Percentiles rank a stretch among this genome's conserved stretches.
Conservation (phyloP, 208 protist genomes). For the Leptomonas pyrrhocoris region DNA sequence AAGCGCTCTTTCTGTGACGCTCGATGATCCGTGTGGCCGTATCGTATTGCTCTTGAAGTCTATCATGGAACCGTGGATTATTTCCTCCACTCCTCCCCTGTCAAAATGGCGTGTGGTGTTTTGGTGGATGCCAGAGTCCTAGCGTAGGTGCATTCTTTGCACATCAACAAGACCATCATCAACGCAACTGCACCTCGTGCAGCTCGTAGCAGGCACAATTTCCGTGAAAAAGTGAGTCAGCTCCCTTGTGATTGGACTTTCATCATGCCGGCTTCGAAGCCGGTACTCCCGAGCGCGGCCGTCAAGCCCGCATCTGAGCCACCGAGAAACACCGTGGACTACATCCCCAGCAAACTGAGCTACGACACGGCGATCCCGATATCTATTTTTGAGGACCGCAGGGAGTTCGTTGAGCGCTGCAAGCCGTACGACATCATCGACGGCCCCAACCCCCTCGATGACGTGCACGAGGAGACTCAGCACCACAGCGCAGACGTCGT, state of each 20-base stretch:
- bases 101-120: background rate
- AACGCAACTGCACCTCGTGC: background rate
- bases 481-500: background rate
- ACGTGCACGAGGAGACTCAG: slow-evolving; percentile 6
- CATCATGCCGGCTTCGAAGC: background rate
- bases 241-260: background rate
- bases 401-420: slow-evolving; percentile 42
- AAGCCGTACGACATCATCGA: slow-evolving; percentile 77
- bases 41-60: no score
- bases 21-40: no score
- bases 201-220: background rate
- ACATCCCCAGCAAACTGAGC: slow-evolving; percentile 56
- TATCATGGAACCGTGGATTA: no score
- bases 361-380: slow-evolving; percentile 69
- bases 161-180: background rate
- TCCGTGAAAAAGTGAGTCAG: background rate
- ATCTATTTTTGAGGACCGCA: slow-evolving; percentile 37
- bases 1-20: no score
- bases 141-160: no score
- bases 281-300: background rate
- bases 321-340: slow-evolving; percentile 52
- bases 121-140: no score
- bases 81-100: background rate
- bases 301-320: slow-evolving; percentile 1
- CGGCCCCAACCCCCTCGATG: slow-evolving; percentile 53